These are phyloP conservation scores for Colletotrichum sp. DNA, from an alignment of 2,329 filamentous ascomycete species.

Conservation along the genomic window DNA sequence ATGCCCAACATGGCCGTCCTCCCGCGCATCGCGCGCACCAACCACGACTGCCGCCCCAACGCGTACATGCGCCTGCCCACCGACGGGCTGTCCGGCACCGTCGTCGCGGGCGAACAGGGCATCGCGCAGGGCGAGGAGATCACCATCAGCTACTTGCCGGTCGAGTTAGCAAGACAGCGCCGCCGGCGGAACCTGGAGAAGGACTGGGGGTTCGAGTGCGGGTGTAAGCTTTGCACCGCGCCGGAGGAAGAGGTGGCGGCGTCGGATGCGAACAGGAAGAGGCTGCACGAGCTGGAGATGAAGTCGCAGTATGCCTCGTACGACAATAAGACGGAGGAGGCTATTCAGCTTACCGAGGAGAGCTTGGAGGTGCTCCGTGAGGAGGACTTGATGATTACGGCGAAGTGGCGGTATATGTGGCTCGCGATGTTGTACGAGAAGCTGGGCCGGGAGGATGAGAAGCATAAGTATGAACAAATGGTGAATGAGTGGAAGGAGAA, in stretches of 20 bases:
- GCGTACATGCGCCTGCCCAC: slow-evolving; percentile 31
- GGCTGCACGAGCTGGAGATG: slow-evolving; percentile 26
- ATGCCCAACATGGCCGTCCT: slow-evolving; percentile 26
- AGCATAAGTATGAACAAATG: background rate
- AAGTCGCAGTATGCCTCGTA: slow-evolving; percentile 27
- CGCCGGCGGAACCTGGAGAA: slow-evolving; percentile 25
- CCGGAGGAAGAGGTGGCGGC: slow-evolving; percentile 30
- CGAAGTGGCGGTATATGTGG: slow-evolving; percentile 31
- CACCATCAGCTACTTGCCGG: slow-evolving; percentile 26
- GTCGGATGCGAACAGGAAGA: slow-evolving; percentile 31
- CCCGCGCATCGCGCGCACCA: slow-evolving; percentile 22
- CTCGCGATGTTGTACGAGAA: slow-evolving; percentile 22
- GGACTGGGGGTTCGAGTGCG: slow-evolving; percentile 35
- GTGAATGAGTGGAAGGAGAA: background rate
- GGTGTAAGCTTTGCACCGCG: slow-evolving; percentile 30
- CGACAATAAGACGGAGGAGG: slow-evolving; percentile 25
- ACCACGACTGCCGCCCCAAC: slow-evolving; percentile 13
- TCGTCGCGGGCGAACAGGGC: slow-evolving; percentile 26
- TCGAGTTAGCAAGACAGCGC: slow-evolving; percentile 26
- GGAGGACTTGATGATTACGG: slow-evolving; percentile 30
- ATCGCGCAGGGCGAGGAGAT: slow-evolving; percentile 34
- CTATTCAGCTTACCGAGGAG: slow-evolving; percentile 28
- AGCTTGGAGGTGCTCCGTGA: slow-evolving; percentile 27
- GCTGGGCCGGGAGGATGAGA: background rate
- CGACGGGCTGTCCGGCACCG: slow-evolving; percentile 26